Evolutionary conservation across 345 rosid species (phyloP), one percentile per base, ranked within the genome.

Genomic region (Reutealis trisperma): DNA sequence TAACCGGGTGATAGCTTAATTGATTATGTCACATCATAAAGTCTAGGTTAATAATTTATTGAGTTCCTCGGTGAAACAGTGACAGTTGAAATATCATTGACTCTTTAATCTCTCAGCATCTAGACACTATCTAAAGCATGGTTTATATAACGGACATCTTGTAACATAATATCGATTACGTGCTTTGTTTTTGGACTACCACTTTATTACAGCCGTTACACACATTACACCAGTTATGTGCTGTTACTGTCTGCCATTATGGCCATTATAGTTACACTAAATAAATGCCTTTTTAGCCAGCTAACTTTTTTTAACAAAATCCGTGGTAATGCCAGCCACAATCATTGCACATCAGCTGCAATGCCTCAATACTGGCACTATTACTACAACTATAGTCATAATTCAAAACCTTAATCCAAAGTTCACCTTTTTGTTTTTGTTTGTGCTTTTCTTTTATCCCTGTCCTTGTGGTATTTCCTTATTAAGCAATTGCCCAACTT

Each of bases 21-120:
- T 76, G 76, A 27, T 75, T 70, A 5, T 76, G 37, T 57, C 63
- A 44, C 58, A 79, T 44, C 74, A 61, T 76, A 52, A 77, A 42
- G 70, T 58, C 70, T 69, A 54, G 74, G 60, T 81, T n/a, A 81
- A 77, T 73, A 24, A 34, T 16, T 16, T 45, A 34, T 34, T 34
- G 37, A 34, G 52, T 11, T 27, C 47, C 61, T 27, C 15, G 0
- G 15, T 63, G 14, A 37, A 65, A 27, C 30, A n/a, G 45, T 16
- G 8, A 37, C 52, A 27, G 25, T 55, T 55, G 57, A 75, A 42
- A 42, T 27, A 57, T 27, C 37, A 21, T 63, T 34, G 62, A 18
- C 24, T 47, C 14, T 9, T 11, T n/a, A 6, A 34, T 75, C 22
- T 37, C 10, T 41, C 27, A 32, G 16, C 65, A 41, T 66, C 55